These are phyloP conservation scores for Plasmodium malariae DNA, from an alignment of 169 alveolate species.

Conservation along the genomic window DNA sequence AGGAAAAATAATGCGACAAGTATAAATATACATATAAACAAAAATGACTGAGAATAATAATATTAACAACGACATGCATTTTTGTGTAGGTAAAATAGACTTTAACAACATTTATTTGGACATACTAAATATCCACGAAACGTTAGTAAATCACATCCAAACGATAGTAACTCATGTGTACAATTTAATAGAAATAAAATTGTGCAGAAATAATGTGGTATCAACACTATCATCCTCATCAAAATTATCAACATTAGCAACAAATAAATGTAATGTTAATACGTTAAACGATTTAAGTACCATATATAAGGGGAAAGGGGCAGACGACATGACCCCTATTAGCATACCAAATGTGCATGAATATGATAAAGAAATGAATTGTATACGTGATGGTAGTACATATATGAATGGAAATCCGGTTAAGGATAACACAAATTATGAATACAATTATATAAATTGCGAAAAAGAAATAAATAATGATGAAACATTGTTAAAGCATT, in stretches of 20 bases:
- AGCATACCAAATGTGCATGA: background rate
- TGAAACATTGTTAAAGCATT: too few species aligned
- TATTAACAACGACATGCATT: constrained; percentile 11
- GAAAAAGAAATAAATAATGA: too few species aligned
- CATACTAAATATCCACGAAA: constrained; percentile 53
- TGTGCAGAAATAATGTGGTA: constrained; percentile 3
- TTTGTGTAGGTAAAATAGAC: constrained; percentile 31
- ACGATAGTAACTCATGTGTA: constrained; percentile 35
- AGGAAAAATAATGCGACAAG: background rate
- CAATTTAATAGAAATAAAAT: constrained; percentile 14
- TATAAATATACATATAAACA: background rate
- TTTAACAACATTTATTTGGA: constrained; percentile 47
- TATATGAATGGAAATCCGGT: background rate
- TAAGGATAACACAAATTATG: too few species aligned
- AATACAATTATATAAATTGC: too few species aligned
- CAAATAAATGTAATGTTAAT: background rate
- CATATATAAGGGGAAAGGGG: background rate
- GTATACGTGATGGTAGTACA: background rate
- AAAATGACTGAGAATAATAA: constrained; percentile 28
- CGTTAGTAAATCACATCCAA: constrained; percentile 56
- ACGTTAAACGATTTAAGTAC: background rate
- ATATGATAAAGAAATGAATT: background rate
- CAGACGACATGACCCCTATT: background rate
- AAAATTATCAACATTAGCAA: too few species aligned
- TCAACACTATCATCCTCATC: too few species aligned